A percentile compares a stretch with the other conserved stretches of the same genome.
phyloP scores from a whole-genome alignment of 108 stramenopile genomes.

The Pseudonitzschia delicatissima region DNA sequence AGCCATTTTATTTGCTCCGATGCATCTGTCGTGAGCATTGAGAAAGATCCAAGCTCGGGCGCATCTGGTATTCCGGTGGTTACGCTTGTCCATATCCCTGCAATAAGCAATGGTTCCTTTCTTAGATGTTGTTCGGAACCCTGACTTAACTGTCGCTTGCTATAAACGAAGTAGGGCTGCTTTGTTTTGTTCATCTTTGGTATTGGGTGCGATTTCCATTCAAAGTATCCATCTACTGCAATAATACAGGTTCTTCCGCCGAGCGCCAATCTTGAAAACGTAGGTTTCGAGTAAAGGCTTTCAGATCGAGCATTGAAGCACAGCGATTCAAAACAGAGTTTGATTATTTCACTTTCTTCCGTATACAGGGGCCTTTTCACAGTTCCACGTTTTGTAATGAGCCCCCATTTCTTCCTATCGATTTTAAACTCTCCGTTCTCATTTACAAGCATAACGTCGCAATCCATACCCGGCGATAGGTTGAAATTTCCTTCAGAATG shows the following conservation, averaged over 20 bases:
- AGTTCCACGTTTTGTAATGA: conserved; percentile 60
- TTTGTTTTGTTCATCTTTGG: conserved; percentile 54
- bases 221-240: conserved; percentile 82
- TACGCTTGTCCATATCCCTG: conserved; percentile 68
- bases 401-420: conserved; percentile 67
- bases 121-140: not conserved
- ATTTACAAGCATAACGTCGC: conserved; percentile 30
- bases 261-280: conserved; percentile 47
- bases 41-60: conserved; percentile 57
- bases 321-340: conserved; percentile 50
- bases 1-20: conserved; percentile 53
- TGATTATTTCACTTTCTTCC: conserved; percentile 36
- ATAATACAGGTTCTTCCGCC: conserved; percentile 59
- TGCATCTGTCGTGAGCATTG: conserved; percentile 76
- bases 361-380: conserved; percentile 30
- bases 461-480: conserved; percentile 50
- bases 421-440: conserved; percentile 23
- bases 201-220: conserved; percentile 58
- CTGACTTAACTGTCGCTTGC: not conserved
- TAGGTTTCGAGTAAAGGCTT: conserved; percentile 63
- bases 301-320: conserved; percentile 86
- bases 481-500: conserved; percentile 44
- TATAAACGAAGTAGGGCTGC: conserved; percentile 76
- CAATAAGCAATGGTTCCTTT: conserved; percentile 39
- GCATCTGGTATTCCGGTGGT: conserved; percentile 44